These are phyloP conservation scores for Angomonas deanei DNA, from an alignment of 208 protist species.

Conservation along the genomic window DNA sequence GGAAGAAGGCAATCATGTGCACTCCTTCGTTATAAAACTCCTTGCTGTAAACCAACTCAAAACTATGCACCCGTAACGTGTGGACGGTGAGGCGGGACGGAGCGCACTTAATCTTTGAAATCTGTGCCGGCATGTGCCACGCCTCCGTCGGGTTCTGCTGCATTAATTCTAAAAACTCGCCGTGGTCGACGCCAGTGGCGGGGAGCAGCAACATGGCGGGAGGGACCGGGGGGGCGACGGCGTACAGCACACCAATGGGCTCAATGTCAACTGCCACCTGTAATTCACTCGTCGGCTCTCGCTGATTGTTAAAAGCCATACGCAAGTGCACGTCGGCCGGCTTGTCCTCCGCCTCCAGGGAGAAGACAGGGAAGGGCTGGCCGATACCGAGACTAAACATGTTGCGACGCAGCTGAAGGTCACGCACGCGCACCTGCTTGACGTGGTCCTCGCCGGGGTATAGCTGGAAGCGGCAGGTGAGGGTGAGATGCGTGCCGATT, in stretches of 20 bases:
- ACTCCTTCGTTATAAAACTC: constrained; percentile 9
- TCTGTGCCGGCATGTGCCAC: constrained; percentile 35
- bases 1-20: constrained; percentile 18
- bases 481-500: constrained; percentile 31
- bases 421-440: constrained; percentile 19
- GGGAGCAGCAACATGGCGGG: constrained; percentile 49
- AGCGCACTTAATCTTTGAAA: constrained; percentile 15
- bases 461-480: constrained; percentile 39
- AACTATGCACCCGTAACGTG: constrained; percentile 36
- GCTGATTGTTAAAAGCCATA: constrained; percentile 41
- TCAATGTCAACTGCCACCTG: constrained; percentile 45
- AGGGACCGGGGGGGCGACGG: constrained; percentile 44
- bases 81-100: constrained; percentile 26
- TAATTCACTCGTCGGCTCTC: constrained; percentile 26
- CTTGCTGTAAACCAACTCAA: constrained; percentile 48
- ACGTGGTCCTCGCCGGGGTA: constrained; percentile 41
- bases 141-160: constrained; percentile 19
- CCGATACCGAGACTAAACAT: constrained; percentile 54
- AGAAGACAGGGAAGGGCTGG: constrained; percentile 37
- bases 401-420: constrained; percentile 65
- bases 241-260: constrained; percentile 51
- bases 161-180: constrained; percentile 22
- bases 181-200: constrained; percentile 22
- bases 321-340: constrained; percentile 21
- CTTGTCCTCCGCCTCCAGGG: constrained; percentile 30